A percentile compares a stretch with the other conserved stretches of the same genome.
Conservation (phyloP, 2,329 filamentous ascomycete species). For the Colletotrichum sp. region DNA sequence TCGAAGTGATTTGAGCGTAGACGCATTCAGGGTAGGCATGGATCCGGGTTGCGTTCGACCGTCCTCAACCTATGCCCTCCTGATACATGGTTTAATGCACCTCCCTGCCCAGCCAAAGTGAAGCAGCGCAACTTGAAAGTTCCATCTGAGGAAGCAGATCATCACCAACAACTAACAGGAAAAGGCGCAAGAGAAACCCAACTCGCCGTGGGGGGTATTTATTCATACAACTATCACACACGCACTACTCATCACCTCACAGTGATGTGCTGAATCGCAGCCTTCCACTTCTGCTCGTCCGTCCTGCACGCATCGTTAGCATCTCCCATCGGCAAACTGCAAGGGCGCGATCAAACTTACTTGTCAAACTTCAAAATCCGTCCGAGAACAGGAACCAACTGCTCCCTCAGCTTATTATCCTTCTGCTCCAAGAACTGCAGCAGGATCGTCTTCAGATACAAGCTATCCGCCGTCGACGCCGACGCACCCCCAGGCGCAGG, state of each 20-base stretch:
- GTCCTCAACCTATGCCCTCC: no score
- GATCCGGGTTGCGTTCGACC: fast-evolving
- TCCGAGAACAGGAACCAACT: slow-evolving; percentile 79
- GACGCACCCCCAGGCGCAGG: slow-evolving; percentile 1
- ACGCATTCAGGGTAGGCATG: no score
- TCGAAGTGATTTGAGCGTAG: no score
- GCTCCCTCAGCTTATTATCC: slow-evolving; percentile 76
- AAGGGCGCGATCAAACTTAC: no score
- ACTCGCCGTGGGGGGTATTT: neutral
- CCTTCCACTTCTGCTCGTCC: slow-evolving; percentile 88
- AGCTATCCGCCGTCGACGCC: slow-evolving; percentile 46
- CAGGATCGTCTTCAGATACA: slow-evolving; percentile 82
- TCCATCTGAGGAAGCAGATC: neutral
- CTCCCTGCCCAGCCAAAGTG: neutral
- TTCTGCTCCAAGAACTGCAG: slow-evolving; percentile 83
- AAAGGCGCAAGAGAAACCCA: neutral
- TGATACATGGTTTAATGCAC: no score
- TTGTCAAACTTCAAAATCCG: slow-evolving; percentile 80
- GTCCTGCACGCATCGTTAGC: slow-evolving; percentile 34
- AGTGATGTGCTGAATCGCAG: slow-evolving; percentile 67
- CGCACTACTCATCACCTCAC: slow-evolving; percentile 29
- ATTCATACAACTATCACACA: slow-evolving; percentile 4
- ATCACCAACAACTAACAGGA: fast-evolving
- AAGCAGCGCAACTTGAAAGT: neutral
- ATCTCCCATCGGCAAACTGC: no score